A percentile compares a stretch with the other conserved stretches of the same genome.
phyloP scores from a whole-genome alignment of 108 stramenopile species.

The Aurantiochytrium sp. region DNA sequence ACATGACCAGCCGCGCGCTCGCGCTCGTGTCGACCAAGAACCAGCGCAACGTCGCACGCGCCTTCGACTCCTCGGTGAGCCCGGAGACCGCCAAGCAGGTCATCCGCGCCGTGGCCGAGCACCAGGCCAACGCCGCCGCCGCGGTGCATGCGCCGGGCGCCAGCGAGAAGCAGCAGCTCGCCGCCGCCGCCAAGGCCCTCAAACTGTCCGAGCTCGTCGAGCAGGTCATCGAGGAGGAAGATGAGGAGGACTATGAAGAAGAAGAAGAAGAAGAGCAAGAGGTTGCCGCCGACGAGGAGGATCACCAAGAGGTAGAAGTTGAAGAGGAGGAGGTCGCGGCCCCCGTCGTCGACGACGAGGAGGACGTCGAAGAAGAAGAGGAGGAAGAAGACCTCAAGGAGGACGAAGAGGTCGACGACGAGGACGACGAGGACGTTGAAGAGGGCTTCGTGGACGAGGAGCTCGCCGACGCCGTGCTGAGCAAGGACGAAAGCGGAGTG shows the following conservation, averaged over 20 bases:
- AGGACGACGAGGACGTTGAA: neutral
- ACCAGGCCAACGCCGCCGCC: conserved; percentile 6
- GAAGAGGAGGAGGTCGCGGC: neutral
- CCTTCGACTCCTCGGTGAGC: neutral
- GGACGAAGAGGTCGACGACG: neutral
- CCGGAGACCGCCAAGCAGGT: neutral
- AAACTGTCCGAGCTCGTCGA: neutral
- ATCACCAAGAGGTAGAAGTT: neutral
- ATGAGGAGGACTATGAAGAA: neutral
- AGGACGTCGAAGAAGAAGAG: neutral
- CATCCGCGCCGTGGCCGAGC: neutral
- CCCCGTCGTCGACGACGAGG: neutral
- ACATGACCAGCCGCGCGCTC: conserved; percentile 30
- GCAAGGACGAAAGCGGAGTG: neutral
- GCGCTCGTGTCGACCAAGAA: neutral
- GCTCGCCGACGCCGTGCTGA: neutral
- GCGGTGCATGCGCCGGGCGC: neutral
- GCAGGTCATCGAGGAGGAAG: conserved; percentile 9
- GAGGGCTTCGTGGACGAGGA: conserved; percentile 1
- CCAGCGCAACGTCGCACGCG: neutral
- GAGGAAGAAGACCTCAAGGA: neutral
- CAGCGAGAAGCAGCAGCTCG: neutral
- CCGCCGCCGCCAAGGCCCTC: neutral
- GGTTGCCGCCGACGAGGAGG: neutral
- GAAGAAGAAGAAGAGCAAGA: neutral